Evolutionary conservation across 2,329 filamentous ascomycete genomes (phyloP), one percentile per base, ranked within the genome.

Genomic region (Ascochyta viciae-villosae): DNA sequence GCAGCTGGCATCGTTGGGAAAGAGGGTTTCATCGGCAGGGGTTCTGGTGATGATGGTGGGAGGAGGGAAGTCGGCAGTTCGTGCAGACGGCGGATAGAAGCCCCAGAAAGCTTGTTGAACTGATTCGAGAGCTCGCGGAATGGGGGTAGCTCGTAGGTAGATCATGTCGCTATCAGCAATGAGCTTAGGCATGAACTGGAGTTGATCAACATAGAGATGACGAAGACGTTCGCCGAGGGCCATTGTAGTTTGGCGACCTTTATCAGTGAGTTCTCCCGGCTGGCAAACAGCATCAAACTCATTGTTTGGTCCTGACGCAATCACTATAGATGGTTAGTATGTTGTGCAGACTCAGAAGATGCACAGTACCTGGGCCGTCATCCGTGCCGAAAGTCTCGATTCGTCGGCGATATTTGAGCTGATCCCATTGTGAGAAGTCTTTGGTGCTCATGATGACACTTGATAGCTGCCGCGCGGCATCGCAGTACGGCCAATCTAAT

Each of bases 401-500:
- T 42, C 90, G 87, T 58, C 92, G 85, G 64, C 87, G 80, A 77
- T 85, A 89, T 65, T 83, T 80, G 57, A 89, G 78, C 1, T 78
- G 77, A 64, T 86, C 82, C 85, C 85, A 89, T 48, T 77, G 72
- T 33, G 76, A 80, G 57, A 77, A 76, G 68, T 82, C 82, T 52
- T 82, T 81, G 41, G 78, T 83, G 35, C 78, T 79, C 61, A 86
- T 79, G 23, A 88, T 82, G 57, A 85, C 82, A 56, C 85, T 84
- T 24, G 82, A 85, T 72, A 98, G 83, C 63, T 89, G 87, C 56
- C 86, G 85, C 22, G 90, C 90, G 51, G 88, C 86, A 62, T 85
- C 85, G 78, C 95, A 99, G 78, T 97, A 98, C 1, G 95, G 92
- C 95, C 95, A 99, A 77, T 87, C 83, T 82, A 62, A 40, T 49